Evolutionary conservation across 73 alveolate genomes (phyloP).

Genomic region (Paramecium octaurelia): DNA sequence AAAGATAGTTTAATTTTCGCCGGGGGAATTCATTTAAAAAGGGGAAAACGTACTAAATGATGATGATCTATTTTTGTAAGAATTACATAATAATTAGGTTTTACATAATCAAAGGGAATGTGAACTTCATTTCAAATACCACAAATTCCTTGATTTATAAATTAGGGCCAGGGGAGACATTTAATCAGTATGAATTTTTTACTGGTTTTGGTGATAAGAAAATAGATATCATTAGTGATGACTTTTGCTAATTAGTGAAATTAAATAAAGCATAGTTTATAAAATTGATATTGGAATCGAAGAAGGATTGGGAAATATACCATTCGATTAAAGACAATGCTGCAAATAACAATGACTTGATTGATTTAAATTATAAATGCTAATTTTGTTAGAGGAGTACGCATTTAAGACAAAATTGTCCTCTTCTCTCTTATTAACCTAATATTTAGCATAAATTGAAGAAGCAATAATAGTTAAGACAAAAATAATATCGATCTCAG

Average conservation of each 20-base stretch:
- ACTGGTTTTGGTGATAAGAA: not conserved
- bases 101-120: not conserved
- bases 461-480: not conserved
- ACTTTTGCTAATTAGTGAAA: not conserved
- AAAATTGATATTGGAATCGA: not conserved
- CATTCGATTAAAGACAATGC: not conserved
- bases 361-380: not conserved
- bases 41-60: not conserved
- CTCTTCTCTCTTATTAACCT: not conserved
- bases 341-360: not conserved
- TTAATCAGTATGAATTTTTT: not conserved
- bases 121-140: not conserved
- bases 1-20: not conserved
- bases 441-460: not conserved
- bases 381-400: not conserved
- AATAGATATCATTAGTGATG: not conserved
- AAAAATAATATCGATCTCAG: not conserved
- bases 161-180: not conserved
- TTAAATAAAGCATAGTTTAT: not conserved
- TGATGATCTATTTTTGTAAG: not conserved
- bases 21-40: not conserved
- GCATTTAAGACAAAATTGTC: not conserved
- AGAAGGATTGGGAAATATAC: not conserved
- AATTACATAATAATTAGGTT: not conserved
- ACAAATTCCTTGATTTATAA: not conserved